Evolutionary conservation across 441 rosid genomes (phyloP).

Genomic region (Daphne laureola): DNA sequence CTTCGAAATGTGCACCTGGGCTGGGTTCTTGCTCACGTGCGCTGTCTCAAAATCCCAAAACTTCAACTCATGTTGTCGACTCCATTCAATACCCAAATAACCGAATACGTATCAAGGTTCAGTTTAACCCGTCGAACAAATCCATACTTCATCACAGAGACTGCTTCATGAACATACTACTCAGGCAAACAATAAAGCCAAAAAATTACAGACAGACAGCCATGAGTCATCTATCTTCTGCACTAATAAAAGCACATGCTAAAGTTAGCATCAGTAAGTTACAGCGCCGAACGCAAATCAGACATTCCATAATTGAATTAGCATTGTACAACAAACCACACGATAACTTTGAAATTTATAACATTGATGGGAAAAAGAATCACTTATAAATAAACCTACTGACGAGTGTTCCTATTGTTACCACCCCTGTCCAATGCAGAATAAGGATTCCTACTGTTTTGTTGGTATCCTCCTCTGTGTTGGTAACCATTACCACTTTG

Average conservation of each 20-base stretch:
- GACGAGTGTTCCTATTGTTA: conserved; percentile 13
- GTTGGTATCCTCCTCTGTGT: conserved; percentile 21
- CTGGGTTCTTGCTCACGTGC: conserved; percentile 23
- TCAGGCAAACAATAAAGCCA: no score
- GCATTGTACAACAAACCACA: conserved; percentile 14
- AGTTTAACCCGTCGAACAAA: no score
- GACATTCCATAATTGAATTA: neutral
- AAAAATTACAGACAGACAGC: no score
- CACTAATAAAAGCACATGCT: no score
- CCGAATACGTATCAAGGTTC: no score
- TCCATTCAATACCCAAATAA: no score
- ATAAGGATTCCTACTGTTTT: conserved; percentile 27
- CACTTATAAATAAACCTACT: neutral
- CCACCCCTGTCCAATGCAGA: conserved; percentile 29
- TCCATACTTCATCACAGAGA: no score
- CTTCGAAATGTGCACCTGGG: conserved; percentile 15
- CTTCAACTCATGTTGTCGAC: no score
- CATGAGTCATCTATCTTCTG: no score
- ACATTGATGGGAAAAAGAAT: neutral
- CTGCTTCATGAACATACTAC: no score
- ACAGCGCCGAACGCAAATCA: no score
- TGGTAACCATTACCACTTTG: conserved; percentile 17
- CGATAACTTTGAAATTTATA: neutral
- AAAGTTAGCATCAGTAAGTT: no score
- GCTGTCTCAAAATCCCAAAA: neutral